Evolutionary conservation across 2,329 filamentous ascomycete species (phyloP), one percentile per base, ranked within the genome.

Genomic region (Colletotrichum orbiculare): DNA sequence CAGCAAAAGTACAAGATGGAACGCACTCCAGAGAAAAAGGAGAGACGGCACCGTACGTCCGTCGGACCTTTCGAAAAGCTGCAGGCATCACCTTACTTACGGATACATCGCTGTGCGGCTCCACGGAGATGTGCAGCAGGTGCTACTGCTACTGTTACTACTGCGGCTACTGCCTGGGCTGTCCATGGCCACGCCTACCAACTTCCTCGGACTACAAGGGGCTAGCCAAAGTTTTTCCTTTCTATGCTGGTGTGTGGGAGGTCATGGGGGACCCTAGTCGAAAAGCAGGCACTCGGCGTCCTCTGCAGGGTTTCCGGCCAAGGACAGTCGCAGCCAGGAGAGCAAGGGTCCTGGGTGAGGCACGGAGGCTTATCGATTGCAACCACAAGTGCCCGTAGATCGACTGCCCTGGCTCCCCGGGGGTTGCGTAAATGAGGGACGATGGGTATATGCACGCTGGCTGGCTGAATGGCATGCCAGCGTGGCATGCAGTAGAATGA

Each of bases 291-390:
- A 38, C 46, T 42, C n/a, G 13, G 25, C 25, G 25, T 25, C 25
- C 53, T n/a, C 34, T 46, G 52, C 62, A 62, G 58, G 62, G 58
- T 53, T 48, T 25, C 45, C 37, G 25, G 43, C n/a, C 46, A 53
- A 41, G 35, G 56, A 50, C 62, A 62, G 52, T 56, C 57, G 62
- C 48, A 60, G 50, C 49, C 57, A 57, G 11, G 8, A 37, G 35
- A 46, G 52, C 46, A 58, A 41, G 58, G 62, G 52, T 13, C 13
- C 13, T 13, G 41, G 41, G 42, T 13, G 11, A 43, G 15, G 42
- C 15, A 15, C 46, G 58, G 62, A 53, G 62, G 46, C 62, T 62
- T 62, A 47, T 57, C 62, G 58, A 49, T 55, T 53, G 47, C 52
- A 46, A 53, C 25, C 25, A 25, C 25, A 5, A 25, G 25, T 25